phyloP scores from a whole-genome alignment of 306 rosid genomes.

The Dryas octopetala region DNA sequence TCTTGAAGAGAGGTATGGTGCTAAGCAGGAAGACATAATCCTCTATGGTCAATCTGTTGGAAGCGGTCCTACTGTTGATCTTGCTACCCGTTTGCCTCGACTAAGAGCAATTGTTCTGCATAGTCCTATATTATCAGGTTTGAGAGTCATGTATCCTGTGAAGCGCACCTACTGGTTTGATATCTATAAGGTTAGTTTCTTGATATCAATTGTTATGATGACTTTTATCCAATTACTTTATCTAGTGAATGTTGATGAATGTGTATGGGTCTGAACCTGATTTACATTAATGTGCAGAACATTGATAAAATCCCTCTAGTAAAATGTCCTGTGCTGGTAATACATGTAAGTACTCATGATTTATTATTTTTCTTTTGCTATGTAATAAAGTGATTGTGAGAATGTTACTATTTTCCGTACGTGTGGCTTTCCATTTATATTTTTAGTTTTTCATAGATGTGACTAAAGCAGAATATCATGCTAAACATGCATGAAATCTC shows the following conservation, averaged over 20 bases:
- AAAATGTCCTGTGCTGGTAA: constrained; percentile 79
- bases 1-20: constrained; percentile 78
- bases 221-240: not conserved
- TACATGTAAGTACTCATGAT: constrained; percentile 62
- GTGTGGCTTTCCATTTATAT: not conserved
- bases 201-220: constrained; percentile 13
- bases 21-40: constrained; percentile 79
- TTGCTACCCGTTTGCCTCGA: constrained; percentile 69
- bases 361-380: constrained; percentile 17
- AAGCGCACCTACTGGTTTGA: constrained; percentile 91
- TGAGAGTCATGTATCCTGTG: constrained; percentile 95
- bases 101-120: constrained; percentile 84
- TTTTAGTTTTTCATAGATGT: not conserved
- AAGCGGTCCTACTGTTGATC: constrained; percentile 85
- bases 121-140: constrained; percentile 84
- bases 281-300: constrained; percentile 60
- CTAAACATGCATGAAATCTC: not conserved
- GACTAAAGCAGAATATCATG: not conserved
- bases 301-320: constrained; percentile 83
- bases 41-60: constrained; percentile 95
- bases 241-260: not conserved
- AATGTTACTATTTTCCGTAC: not conserved
- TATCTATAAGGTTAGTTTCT: constrained; percentile 73
- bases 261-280: constrained; percentile 24
- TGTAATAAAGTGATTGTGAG: not conserved